phyloP scores from a whole-genome alignment of 2,329 filamentous ascomycete genomes.

The Thermothelomyces thermophilus region DNA sequence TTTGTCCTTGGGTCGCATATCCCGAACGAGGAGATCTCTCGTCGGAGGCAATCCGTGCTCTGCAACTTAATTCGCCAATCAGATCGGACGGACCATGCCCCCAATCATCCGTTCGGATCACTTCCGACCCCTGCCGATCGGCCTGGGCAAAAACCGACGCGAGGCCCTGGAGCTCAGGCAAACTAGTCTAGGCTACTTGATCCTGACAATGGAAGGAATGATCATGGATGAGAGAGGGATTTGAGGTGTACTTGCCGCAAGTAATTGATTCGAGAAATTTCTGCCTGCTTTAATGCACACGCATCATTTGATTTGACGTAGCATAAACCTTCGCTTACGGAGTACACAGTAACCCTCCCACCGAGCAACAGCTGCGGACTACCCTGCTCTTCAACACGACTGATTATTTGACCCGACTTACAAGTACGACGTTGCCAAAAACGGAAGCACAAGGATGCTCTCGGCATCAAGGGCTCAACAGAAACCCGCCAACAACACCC shows the following conservation, averaged over 20 bases:
- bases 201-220: slow-evolving; percentile 2
- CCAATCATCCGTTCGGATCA: neutral
- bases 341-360: no score
- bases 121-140: neutral
- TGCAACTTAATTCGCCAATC: neutral
- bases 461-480: neutral
- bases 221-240: neutral
- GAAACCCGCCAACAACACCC: neutral
- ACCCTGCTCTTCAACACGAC: neutral
- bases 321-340: no score
- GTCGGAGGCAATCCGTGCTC: no score
- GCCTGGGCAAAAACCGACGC: no score
- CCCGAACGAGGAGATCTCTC: no score
- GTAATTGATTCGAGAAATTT: neutral
- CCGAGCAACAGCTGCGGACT: no score
- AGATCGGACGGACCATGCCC: no score
- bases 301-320: no score
- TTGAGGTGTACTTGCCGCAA: neutral
- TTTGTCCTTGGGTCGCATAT: no score
- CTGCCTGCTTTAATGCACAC: neutral
- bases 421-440: no score
- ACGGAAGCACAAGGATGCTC: slow-evolving; percentile 9
- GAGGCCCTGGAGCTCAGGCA: no score
- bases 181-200: no score
- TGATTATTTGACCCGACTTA: neutral